phyloP scores from a whole-genome alignment of 495 filamentous ascomycete species.

The Xylaria venustula region DNA sequence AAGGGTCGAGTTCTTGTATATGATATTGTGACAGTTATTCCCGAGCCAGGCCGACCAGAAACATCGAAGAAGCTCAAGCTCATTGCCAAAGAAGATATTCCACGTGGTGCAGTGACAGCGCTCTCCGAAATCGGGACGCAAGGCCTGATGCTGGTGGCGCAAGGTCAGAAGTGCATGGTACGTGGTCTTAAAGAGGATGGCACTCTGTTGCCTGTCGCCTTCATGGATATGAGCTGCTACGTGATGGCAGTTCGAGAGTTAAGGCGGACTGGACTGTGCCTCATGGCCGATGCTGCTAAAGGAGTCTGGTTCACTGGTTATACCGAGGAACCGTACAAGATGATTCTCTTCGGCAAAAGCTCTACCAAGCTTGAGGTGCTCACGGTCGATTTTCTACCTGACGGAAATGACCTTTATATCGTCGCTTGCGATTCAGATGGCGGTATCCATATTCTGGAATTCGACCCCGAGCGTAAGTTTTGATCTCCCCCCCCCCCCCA shows the following conservation, averaged over 20 bases:
- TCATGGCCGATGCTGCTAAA: slow-evolving; percentile 86
- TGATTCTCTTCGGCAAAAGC: slow-evolving; percentile 90
- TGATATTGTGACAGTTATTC: slow-evolving; percentile 86
- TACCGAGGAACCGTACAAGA: slow-evolving; percentile 90
- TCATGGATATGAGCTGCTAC: slow-evolving; percentile 96
- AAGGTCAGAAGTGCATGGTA: slow-evolving; percentile 97
- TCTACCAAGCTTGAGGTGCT: slow-evolving; percentile 71
- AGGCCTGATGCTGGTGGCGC: slow-evolving; percentile 84
- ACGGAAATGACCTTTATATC: slow-evolving; percentile 78
- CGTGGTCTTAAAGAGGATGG: slow-evolving; percentile 93
- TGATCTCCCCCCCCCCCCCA: no score
- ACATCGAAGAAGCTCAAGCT: slow-evolving; percentile 82
- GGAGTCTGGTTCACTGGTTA: slow-evolving; percentile 95
- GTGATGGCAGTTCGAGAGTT: slow-evolving; percentile 80
- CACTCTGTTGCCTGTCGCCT: slow-evolving; percentile 86
- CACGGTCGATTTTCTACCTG: slow-evolving; percentile 83
- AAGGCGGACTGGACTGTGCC: slow-evolving; percentile 73
- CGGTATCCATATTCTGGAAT: slow-evolving; percentile 84
- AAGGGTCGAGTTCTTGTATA: slow-evolving; percentile 88
- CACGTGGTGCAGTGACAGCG: slow-evolving; percentile 87
- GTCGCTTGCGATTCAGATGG: slow-evolving; percentile 81
- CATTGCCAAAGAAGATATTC: slow-evolving; percentile 80
- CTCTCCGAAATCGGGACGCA: slow-evolving; percentile 86
- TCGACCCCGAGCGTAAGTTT: slow-evolving; percentile 80
- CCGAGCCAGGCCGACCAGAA: slow-evolving; percentile 80